Conservation (phyloP, 2,329 filamentous ascomycete species). For the Aspergillus sp. region DNA sequence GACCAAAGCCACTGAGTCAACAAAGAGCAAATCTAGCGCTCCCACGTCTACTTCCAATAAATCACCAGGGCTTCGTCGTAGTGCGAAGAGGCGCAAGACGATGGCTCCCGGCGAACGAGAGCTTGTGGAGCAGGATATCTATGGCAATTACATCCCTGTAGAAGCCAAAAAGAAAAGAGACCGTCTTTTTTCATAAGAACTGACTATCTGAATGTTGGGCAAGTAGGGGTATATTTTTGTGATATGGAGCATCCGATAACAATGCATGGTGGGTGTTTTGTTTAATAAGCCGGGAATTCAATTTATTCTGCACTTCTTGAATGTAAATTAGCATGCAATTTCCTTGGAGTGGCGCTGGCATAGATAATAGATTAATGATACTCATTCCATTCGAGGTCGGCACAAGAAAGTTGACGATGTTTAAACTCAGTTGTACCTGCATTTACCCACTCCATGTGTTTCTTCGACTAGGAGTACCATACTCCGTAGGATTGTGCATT, state of each 20-base stretch:
- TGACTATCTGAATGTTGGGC: background rate
- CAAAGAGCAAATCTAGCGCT: background rate
- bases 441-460: too few relatives aligned
- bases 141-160: slow-evolving; percentile 7
- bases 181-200: background rate
- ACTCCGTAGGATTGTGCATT: too few relatives aligned
- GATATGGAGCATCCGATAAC: background rate
- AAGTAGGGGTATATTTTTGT: background rate
- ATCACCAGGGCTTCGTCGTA: background rate
- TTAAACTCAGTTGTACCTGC: too few relatives aligned
- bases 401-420: background rate
- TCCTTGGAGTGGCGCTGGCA: background rate
- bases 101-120: slow-evolving; percentile 1
- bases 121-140: slow-evolving; percentile 7
- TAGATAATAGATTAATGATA: background rate
- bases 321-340: background rate
- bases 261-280: background rate
- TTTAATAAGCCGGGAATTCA: background rate
- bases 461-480: too few relatives aligned
- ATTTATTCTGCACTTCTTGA: background rate
- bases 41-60: background rate
- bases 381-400: background rate
- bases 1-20: background rate
- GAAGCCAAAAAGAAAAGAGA: background rate
- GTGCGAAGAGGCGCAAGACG: background rate